These are phyloP conservation scores for Pestalotiopsis fici DNA, from an alignment of 2,329 filamentous ascomycete genomes.

Conservation along the genomic window DNA sequence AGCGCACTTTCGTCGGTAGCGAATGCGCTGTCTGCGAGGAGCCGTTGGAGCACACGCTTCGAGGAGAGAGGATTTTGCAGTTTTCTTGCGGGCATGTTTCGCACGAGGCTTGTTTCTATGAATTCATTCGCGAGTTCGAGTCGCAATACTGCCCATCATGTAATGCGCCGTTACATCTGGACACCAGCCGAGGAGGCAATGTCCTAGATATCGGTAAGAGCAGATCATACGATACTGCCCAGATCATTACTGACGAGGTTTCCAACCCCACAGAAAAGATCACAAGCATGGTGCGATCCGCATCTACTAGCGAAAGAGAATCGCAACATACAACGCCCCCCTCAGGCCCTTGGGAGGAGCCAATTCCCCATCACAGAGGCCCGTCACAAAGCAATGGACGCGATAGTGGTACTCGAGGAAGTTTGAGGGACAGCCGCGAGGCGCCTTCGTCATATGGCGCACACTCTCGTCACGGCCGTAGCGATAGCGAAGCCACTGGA, in stretches of 20 bases:
- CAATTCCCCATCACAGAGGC: constrained; percentile 28
- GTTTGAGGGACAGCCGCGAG: constrained; percentile 52
- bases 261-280: constrained; percentile 73
- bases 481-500: constrained; percentile 77
- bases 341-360: constrained; percentile 68
- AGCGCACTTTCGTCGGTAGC: constrained; percentile 92
- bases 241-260: constrained; percentile 18
- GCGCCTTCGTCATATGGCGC: constrained; percentile 38
- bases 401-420: constrained; percentile 39
- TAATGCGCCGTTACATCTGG: constrained; percentile 85
- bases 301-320: constrained; percentile 66
- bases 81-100: constrained; percentile 97
- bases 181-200: constrained; percentile 91
- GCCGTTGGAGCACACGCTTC: constrained; percentile 90
- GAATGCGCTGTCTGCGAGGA: constrained; percentile 97
- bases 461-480: constrained; percentile 65
- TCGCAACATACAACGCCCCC: constrained; percentile 58
- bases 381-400: constrained; percentile 21
- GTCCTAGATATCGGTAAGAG: constrained; percentile 81
- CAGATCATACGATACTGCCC: not conserved
- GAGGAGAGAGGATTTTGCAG: constrained; percentile 90
- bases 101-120: constrained; percentile 98
- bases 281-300: constrained; percentile 86
- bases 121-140: constrained; percentile 94
- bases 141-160: constrained; percentile 93